phyloP scores from a whole-genome alignment of 2,329 filamentous ascomycete species.

The Pseudocercospora crystallina region DNA sequence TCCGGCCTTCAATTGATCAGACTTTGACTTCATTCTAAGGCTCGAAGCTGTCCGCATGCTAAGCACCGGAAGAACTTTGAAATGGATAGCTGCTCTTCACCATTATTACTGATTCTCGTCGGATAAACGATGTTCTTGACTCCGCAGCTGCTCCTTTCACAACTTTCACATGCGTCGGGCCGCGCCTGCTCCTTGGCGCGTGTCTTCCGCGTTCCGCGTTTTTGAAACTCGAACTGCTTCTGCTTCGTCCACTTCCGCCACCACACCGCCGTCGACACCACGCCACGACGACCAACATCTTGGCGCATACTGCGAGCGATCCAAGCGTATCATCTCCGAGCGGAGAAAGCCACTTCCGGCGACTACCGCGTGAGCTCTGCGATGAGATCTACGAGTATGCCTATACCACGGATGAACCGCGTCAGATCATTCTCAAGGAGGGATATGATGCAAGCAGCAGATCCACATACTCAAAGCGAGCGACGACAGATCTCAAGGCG shows the following conservation, averaged over 20 bases:
- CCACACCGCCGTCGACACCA: background rate
- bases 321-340: no score
- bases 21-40: background rate
- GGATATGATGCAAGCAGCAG: no score
- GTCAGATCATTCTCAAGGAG: background rate
- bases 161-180: no score
- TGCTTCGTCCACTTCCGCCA: background rate
- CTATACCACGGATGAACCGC: background rate
- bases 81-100: no score
- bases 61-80: no score
- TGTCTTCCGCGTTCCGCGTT: background rate
- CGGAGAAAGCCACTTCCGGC: background rate
- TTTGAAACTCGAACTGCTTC: background rate
- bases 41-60: no score
- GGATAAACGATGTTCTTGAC: no score
- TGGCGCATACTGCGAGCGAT: no score
- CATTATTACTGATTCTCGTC: no score
- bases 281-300: background rate
- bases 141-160: no score
- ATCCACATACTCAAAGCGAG: no score
- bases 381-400: conserved; percentile 1
- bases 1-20: background rate
- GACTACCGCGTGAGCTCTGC: background rate
- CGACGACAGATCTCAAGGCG: no score
- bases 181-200: background rate